phyloP scores from a whole-genome alignment of 2,329 filamentous ascomycete species.

The Dryadomyces quercivorus region DNA sequence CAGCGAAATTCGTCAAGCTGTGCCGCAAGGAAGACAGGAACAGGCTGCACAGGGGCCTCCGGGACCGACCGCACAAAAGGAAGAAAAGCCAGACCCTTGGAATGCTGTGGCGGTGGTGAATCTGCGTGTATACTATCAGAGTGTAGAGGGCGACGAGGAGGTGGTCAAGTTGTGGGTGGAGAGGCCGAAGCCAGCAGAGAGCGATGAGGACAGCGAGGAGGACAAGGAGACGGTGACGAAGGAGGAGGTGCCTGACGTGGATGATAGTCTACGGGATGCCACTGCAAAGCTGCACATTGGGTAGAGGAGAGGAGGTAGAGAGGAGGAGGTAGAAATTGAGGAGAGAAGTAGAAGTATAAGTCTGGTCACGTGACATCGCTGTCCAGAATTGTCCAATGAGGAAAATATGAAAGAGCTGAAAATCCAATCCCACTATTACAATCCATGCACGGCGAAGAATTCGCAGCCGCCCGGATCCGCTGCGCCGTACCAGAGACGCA shows the following conservation, averaged over 20 bases:
- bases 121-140: constrained; percentile 43
- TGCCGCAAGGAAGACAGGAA: background rate
- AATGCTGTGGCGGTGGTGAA: constrained; percentile 50
- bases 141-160: constrained; percentile 12
- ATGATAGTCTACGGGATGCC: constrained; percentile 21
- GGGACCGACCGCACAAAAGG: constrained; percentile 21
- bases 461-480: too few species aligned
- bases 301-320: background rate
- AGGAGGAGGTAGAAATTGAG: too few species aligned
- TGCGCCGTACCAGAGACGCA: background rate
- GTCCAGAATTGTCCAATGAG: background rate
- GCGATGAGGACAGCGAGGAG: constrained; percentile 8
- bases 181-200: constrained; percentile 14
- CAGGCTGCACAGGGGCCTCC: too few species aligned
- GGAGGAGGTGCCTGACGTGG: constrained; percentile 17
- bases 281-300: constrained; percentile 3
- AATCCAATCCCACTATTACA: background rate
- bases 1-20: too few species aligned
- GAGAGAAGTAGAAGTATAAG: background rate
- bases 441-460: background rate
- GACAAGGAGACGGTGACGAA: constrained; percentile 7
- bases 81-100: constrained; percentile 44
- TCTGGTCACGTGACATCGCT: background rate
- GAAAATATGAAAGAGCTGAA: background rate
- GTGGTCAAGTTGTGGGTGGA: constrained; percentile 17